These are phyloP conservation scores for Scheffersomyces insectosa DNA, from an alignment of 1,139 yeast species.

Conservation along the genomic window DNA sequence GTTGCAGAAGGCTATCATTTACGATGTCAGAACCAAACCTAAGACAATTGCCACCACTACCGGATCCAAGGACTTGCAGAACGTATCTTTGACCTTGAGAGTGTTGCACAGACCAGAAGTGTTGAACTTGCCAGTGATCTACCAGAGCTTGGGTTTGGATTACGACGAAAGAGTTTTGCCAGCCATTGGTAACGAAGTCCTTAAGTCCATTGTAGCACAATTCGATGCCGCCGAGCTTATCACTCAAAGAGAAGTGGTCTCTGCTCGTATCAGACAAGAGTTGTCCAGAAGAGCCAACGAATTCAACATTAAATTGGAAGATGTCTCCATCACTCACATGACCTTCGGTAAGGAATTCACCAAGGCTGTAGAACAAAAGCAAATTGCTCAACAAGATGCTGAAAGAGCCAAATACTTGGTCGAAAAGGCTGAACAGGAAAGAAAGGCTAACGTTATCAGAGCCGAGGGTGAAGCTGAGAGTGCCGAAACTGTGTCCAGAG, in stretches of 20 bases:
- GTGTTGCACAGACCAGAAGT: slow-evolving; percentile 96
- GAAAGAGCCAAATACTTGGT: slow-evolving; percentile 94
- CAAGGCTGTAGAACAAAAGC: slow-evolving; percentile 97
- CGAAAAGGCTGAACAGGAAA: slow-evolving; percentile 96
- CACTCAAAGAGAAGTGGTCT: slow-evolving; percentile 94
- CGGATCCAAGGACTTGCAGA: slow-evolving; percentile 96
- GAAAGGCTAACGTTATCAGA: slow-evolving; percentile 90
- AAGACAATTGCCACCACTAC: slow-evolving; percentile 93
- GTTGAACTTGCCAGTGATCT: slow-evolving; percentile 73
- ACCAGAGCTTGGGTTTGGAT: slow-evolving; percentile 89
- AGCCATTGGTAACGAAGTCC: slow-evolving; percentile 93
- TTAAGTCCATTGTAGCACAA: slow-evolving; percentile 95
- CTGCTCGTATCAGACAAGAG: slow-evolving; percentile 86
- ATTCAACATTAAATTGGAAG: slow-evolving; percentile 90
- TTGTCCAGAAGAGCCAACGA: slow-evolving; percentile 81
- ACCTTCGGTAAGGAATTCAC: slow-evolving; percentile 97
- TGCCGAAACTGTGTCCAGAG: slow-evolving; percentile 93
- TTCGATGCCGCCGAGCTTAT: slow-evolving; percentile 97
- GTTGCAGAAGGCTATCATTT: slow-evolving; percentile 88
- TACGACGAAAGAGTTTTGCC: slow-evolving; percentile 97
- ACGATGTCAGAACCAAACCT: slow-evolving; percentile 90
- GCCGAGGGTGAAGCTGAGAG: slow-evolving; percentile 99
- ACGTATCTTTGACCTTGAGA: slow-evolving; percentile 89
- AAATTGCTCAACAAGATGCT: slow-evolving; percentile 99
- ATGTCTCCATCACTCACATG: slow-evolving; percentile 97